phyloP scores from a whole-genome alignment of 305 asterid species.

The Caryopteris hybrid region DNA sequence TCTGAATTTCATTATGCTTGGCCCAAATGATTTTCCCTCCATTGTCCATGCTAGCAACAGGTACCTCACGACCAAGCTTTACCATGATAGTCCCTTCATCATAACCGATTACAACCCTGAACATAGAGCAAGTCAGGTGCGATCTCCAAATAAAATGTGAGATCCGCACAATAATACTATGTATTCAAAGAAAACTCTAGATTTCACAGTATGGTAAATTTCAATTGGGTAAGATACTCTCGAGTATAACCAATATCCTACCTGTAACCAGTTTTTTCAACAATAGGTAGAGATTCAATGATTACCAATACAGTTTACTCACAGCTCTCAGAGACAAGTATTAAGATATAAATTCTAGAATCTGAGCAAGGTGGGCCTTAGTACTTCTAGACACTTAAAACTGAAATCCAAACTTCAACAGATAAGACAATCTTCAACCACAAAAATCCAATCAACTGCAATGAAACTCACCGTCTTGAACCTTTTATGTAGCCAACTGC shows the following conservation, averaged over 20 bases:
- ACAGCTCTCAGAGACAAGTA: slow-evolving; percentile 5
- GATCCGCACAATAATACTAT: background rate
- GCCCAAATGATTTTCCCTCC: slow-evolving; percentile 99
- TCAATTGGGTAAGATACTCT: background rate
- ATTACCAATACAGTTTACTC: slow-evolving; percentile 2
- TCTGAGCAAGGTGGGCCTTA: background rate
- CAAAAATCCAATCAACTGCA: slow-evolving; percentile 16
- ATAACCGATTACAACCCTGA: slow-evolving; percentile 91
- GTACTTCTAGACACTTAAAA: slow-evolving; percentile 9
- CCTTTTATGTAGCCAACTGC: slow-evolving; percentile 56
- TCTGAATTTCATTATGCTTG: slow-evolving; percentile 96
- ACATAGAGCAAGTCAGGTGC: slow-evolving; percentile 16
- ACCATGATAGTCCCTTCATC: slow-evolving; percentile 99
- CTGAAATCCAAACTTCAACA: slow-evolving; percentile 8
- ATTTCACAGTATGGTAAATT: background rate
- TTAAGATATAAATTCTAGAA: background rate
- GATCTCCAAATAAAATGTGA: slow-evolving; percentile 12
- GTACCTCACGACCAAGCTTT: slow-evolving; percentile 93
- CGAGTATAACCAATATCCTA: slow-evolving; percentile 3
- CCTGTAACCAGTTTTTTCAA: background rate
- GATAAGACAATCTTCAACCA: slow-evolving; percentile 12
- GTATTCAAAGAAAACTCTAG: background rate
- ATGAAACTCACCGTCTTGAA: slow-evolving; percentile 45
- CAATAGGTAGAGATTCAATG: slow-evolving; percentile 4
- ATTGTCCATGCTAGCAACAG: slow-evolving; percentile 94